Evolutionary conservation across 78 protist genomes (phyloP).

Genomic region (Neovahlkampfia damariscottae): DNA sequence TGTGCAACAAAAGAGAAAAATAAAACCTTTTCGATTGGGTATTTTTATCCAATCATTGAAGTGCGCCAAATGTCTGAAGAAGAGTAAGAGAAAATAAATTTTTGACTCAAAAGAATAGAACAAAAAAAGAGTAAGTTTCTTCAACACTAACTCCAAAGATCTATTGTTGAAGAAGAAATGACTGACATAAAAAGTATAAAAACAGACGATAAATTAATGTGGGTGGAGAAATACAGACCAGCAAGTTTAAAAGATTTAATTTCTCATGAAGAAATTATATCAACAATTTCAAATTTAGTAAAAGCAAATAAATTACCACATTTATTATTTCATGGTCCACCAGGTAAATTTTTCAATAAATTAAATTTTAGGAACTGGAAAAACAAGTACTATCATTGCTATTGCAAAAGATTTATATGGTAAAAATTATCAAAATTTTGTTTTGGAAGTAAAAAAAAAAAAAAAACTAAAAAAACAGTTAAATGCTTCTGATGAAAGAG

Average conservation of each 20-base stretch:
- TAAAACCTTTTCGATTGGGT: too few relatives aligned
- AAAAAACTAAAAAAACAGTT: too few relatives aligned
- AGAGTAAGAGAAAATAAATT: too few relatives aligned
- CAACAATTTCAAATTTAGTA: constrained; percentile 40
- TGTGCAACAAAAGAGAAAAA: too few relatives aligned
- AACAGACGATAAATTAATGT: constrained; percentile 19
- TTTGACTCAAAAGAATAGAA: too few relatives aligned
- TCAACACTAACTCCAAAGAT: too few relatives aligned
- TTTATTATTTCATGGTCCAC: constrained; percentile 91
- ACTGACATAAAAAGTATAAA: not conserved
- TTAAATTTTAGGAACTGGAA: too few relatives aligned
- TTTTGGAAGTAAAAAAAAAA: constrained; percentile 55
- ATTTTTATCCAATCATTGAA: too few relatives aligned
- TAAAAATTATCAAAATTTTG: constrained; percentile 34
- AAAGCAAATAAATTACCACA: constrained; percentile 66
- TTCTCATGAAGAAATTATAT: constrained; percentile 63
- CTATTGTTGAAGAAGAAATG: too few relatives aligned
- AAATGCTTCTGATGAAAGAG: constrained; percentile 98
- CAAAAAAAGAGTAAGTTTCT: too few relatives aligned
- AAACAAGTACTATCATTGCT: constrained; percentile 96
- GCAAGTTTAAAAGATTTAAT: constrained; percentile 34
- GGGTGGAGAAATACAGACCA: constrained; percentile 86
- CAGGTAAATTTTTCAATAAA: too few relatives aligned
- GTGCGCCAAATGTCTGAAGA: too few relatives aligned
- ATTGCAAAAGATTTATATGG: constrained; percentile 78